phyloP scores from a whole-genome alignment of 164 flowering plant genomes.

The Tinospora cordifolia region DNA sequence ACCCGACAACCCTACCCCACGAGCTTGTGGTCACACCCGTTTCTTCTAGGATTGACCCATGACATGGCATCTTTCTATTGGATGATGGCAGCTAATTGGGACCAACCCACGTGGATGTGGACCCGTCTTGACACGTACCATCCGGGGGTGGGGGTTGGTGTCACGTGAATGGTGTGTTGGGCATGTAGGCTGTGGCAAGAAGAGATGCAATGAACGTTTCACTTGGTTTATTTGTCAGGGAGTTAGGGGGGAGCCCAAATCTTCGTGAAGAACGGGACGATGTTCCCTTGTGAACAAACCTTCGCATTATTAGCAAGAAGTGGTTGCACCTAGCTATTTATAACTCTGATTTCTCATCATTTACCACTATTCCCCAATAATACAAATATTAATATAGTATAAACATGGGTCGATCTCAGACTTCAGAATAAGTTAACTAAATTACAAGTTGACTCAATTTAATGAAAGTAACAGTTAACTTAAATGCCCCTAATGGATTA shows the following conservation, averaged over 20 bases:
- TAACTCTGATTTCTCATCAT: background rate
- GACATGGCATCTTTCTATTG: background rate
- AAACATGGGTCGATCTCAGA: background rate
- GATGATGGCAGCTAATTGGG: background rate
- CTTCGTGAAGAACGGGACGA: conserved; percentile 1
- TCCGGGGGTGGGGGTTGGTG: background rate
- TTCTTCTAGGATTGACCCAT: background rate
- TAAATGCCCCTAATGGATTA: too few relatives aligned
- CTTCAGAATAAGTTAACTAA: background rate
- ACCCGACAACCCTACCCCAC: background rate
- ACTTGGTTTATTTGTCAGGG: conserved; percentile 2
- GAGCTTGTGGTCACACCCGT: background rate
- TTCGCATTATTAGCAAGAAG: background rate
- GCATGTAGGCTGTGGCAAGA: background rate
- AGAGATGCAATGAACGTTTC: background rate
- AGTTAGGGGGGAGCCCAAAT: conserved; percentile 2
- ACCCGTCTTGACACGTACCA: background rate
- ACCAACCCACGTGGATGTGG: background rate
- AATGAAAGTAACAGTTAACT: background rate
- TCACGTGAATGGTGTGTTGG: background rate
- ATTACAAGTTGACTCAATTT: background rate
- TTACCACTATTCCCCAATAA: too few relatives aligned
- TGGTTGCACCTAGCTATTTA: background rate
- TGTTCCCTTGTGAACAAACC: background rate
- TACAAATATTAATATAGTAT: too few relatives aligned